phyloP scores from a whole-genome alignment of 768 basidiomycete genomes.

The Suillus bovinus region DNA sequence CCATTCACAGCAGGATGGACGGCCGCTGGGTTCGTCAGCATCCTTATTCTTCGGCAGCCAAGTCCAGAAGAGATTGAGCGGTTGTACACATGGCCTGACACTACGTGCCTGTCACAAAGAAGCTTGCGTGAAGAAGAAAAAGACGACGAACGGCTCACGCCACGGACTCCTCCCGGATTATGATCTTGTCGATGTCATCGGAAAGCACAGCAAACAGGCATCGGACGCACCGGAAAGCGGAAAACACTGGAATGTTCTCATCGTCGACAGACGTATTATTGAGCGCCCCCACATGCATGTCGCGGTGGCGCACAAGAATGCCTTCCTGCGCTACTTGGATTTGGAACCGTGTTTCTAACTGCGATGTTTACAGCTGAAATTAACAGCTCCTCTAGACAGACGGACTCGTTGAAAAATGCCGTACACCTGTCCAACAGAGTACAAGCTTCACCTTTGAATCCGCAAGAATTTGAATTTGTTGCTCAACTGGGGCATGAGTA shows the following conservation, averaged over 20 bases:
- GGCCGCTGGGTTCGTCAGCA: conserved; percentile 54
- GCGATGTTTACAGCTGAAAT: background rate
- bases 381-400: background rate
- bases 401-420: background rate
- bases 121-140: conserved; percentile 36
- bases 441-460: background rate
- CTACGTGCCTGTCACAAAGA: conserved; percentile 41
- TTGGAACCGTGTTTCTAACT: conserved; percentile 36
- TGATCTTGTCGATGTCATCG: conserved; percentile 53
- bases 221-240: conserved; percentile 33
- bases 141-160: conserved; percentile 24
- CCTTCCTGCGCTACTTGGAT: conserved; percentile 38
- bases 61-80: conserved; percentile 54
- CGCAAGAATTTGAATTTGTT: background rate
- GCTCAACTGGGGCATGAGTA: background rate
- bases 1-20: conserved; percentile 59
- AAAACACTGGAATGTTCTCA: conserved; percentile 53
- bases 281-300: conserved; percentile 63
- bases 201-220: conserved; percentile 36
- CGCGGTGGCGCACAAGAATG: conserved; percentile 76
- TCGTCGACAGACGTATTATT: conserved; percentile 47
- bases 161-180: conserved; percentile 74
- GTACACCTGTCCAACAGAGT: background rate
- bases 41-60: conserved; percentile 57
- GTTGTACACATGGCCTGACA: conserved; percentile 37